Conservation (phyloP, 257 asterid genomes). For the Paulownia fortunei region DNA sequence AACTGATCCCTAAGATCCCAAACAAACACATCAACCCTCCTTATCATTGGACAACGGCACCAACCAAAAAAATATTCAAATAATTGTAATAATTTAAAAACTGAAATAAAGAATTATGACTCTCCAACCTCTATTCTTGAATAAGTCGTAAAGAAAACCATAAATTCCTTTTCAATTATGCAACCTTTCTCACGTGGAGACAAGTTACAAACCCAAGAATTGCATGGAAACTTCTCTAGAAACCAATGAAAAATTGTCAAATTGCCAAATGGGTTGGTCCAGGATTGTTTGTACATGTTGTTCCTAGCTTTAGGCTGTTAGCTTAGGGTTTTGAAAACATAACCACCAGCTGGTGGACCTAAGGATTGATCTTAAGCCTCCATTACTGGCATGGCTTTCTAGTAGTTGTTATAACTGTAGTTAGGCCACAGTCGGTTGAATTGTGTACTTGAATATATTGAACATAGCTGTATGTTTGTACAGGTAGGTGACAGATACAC, state of each 20-base stretch:
- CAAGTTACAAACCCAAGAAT: slow-evolving; percentile 47
- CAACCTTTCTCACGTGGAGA: slow-evolving; percentile 71
- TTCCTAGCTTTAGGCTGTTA: slow-evolving; percentile 38
- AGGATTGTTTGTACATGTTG: slow-evolving; percentile 14
- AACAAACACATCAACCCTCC: slow-evolving; percentile 53
- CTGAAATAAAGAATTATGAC: slow-evolving; percentile 45
- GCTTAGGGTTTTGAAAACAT: slow-evolving; percentile 48
- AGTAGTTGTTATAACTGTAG: slow-evolving; percentile 37
- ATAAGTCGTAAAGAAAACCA: slow-evolving; percentile 18
- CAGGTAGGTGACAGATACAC: slow-evolving; percentile 21
- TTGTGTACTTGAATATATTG: slow-evolving; percentile 7
- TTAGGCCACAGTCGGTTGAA: slow-evolving; percentile 43
- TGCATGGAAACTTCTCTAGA: slow-evolving; percentile 37
- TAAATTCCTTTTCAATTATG: slow-evolving; percentile 48
- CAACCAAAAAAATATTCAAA: slow-evolving; percentile 44
- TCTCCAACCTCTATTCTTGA: slow-evolving; percentile 43
- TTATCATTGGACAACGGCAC: slow-evolving; percentile 81
- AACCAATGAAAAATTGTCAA: slow-evolving; percentile 20
- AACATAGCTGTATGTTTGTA: neutral
- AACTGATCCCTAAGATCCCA: slow-evolving; percentile 57
- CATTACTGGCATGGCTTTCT: slow-evolving; percentile 36
- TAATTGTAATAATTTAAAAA: slow-evolving; percentile 44
- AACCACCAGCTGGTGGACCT: slow-evolving; percentile 93
- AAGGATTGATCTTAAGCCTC: slow-evolving; percentile 41
- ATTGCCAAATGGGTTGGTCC: slow-evolving; percentile 33